Evolutionary conservation across 2,329 filamentous ascomycete species (phyloP).

Genomic region (Sporothrix brunneoviolacea): DNA sequence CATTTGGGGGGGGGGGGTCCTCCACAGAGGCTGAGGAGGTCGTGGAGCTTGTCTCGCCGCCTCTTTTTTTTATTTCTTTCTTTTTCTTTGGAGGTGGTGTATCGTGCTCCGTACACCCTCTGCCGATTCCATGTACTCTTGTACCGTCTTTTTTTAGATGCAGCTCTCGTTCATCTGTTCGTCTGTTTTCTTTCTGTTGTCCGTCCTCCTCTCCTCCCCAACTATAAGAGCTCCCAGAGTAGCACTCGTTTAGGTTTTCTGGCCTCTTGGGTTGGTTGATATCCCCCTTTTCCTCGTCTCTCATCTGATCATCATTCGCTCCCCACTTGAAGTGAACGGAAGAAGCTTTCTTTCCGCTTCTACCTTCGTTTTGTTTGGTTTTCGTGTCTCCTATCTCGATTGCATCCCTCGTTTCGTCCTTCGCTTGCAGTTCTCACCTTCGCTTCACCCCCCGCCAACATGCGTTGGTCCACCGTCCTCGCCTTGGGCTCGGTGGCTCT

Average conservation of each 20-base stretch:
- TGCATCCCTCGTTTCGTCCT: not conserved
- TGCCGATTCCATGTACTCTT: not conserved
- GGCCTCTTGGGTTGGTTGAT: not conserved
- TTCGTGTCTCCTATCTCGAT: not conserved
- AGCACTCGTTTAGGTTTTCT: not conserved
- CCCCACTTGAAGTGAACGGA: not conserved
- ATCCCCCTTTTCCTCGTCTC: not conserved
- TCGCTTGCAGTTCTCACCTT: not conserved
- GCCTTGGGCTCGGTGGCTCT: slow-evolving; percentile 12
- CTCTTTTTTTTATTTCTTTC: no score
- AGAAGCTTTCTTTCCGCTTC: not conserved
- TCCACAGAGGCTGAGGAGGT: no score
- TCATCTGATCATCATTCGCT: slow-evolving; percentile 1
- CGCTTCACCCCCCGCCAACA: not conserved
- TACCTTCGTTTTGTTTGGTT: not conserved
- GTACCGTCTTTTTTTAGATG: slow-evolving; percentile 1
- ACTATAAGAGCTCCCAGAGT: not conserved
- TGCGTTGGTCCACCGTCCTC: slow-evolving; percentile 15
- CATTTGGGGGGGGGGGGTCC: no score
- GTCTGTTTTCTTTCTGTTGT: not conserved
- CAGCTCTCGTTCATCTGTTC: not conserved
- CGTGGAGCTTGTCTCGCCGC: no score
- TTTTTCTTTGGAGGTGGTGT: no score
- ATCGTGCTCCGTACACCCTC: not conserved
- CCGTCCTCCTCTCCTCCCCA: not conserved